Base-by-base conservation (phyloP, 805 yeast species). In the Hanseniaspora meyeri region DNA sequence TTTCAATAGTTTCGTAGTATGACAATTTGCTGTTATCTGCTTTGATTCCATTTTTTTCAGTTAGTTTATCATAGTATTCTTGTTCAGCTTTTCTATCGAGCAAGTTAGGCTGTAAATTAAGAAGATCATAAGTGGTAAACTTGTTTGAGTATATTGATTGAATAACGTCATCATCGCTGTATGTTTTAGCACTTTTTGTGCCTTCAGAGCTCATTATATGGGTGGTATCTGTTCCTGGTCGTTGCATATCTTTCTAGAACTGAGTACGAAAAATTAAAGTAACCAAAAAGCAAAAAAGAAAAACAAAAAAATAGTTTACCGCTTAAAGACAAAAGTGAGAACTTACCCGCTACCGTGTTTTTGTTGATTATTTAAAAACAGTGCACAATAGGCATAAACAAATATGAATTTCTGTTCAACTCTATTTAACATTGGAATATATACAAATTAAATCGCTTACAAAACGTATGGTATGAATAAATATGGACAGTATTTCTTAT, bases 401-500 rank as follows among this genome's bases (percentile, higher is more conserved):
- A 24, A 24, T 24, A 24, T 24, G 27, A 24, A 24, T 24, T 3
- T 24, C 5, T 34, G 11, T 9, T 7, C 14, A 34, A 11, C 11
- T 12, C 14, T 34, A 34, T 34, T 34, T 34, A 11, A 34, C 37
- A 34, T 34, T 12, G 37, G 37, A 34, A 34, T 34, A 34, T 34
- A 12, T 34, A 34, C 14, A 34, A 34, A 34, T 34, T 34, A 34
- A 11, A 34, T 11, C 37, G 14, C 7, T 12, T 74, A 88, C 65
- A 77, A 85, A 46, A 90, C 82, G 63, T 81, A 87, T 46, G 98
- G 98, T 68, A 93, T 86, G 72, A 87, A 89, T 66, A 87, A 68
- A 72, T 87, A 93, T 34, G 97, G 97, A 69, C 97, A 91, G 58
- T 82, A 85, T 64, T 86, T 80, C 64, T 80, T 75, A 72, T 90